Evolutionary conservation across 2,329 filamentous ascomycete species (phyloP), one percentile per base, ranked within the genome.

Genomic region (Penicillium italicum): DNA sequence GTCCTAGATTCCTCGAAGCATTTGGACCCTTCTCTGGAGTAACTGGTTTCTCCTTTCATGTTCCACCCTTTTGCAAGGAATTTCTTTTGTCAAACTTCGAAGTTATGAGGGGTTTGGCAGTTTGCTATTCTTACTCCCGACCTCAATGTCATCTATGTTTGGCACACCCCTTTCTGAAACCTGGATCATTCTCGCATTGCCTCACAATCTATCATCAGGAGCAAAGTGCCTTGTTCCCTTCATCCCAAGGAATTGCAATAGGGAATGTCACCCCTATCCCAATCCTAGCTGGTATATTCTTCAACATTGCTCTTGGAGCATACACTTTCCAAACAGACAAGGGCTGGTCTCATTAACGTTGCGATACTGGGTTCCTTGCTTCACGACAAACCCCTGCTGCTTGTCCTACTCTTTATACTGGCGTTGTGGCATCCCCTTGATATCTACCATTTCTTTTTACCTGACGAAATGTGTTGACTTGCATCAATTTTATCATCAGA

Each of bases 391-490:
- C 41, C 41, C 59, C 46, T 49, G 16, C 11, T 62, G 55, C 43
- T 63, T 64, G 57, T 63, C 67, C 50, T 58, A 47, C 51, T 57
- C 33, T 45, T 26, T 57, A 20, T 44, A 45, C 33, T 9, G 56
- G 62, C 56, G 55, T 60, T 62, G 33, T 64, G 58, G 40, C 40
- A 60, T 55, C 46, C 56, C 42, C 36, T 62, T 56, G 57, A 63
- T 64, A 66, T 57, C 60, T 62, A 59, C 44, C 53, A 61, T 61
- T 50, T 57, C 36, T 30, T 45, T n/a, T 33, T 22, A 11, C 8
- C 16, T 10, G 5, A 30, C 10, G 7, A 5, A 33, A 49, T 53
- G 11, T 24, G 50, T 26, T 26, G 34, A 26, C 12, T 48, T 28
- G 14, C 22, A 20, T 12, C 41, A 46, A 34, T 37, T 18, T 16